Base-by-base conservation (phyloP, 169 alveolate genomes). In the Cryptosporidium sp. region DNA sequence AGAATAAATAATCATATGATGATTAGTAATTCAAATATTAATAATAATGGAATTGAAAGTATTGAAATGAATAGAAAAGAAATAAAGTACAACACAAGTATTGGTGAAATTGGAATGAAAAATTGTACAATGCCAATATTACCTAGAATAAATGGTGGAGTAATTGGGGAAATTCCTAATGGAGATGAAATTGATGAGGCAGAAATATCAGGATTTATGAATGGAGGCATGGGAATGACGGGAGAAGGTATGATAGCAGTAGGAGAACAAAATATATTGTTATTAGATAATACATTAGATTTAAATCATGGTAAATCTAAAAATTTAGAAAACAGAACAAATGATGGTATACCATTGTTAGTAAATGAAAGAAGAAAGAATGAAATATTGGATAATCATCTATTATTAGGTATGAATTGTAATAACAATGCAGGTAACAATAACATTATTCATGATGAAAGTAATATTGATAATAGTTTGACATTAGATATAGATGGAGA, bases 201-300 rank as follows among this genome's bases (percentile, higher is more conserved):
- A 41, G 84, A 69, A 45, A 69, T 69, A n/a, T 69, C 84, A n/a
- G 84, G 84, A 9, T 69, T 69, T 45, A 69, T 69, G 84, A 69
- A 69, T 69, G 62, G 62, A 43, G 16, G 65, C 21, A 16, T 39
- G n/a, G 84, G 84, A 41, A 43, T 69, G 62, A 41, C 65, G 21
- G 62, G 62, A 39, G 62, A 69, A 16, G 48, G 52, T 31, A 65
- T 31, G n/a, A 69, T 39, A 3, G 12, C 37, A 45, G 62, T 16
- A 8, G 35, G n/a, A 6, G 62, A 69, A n/a, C 41, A 35, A 39
- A 45, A 69, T 23, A 21, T 39, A n/a, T 33, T 65, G 50, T n/a
- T 65, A 18, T 35, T 51, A 65, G 71, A 51, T 35, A 65, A 65
- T 33, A 3, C 31, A 37, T n/a, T 65, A 35, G 62, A 69, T 5